Evolutionary conservation across 2,329 filamentous ascomycete species (phyloP).

Genomic region (Bipolaris cookei): DNA sequence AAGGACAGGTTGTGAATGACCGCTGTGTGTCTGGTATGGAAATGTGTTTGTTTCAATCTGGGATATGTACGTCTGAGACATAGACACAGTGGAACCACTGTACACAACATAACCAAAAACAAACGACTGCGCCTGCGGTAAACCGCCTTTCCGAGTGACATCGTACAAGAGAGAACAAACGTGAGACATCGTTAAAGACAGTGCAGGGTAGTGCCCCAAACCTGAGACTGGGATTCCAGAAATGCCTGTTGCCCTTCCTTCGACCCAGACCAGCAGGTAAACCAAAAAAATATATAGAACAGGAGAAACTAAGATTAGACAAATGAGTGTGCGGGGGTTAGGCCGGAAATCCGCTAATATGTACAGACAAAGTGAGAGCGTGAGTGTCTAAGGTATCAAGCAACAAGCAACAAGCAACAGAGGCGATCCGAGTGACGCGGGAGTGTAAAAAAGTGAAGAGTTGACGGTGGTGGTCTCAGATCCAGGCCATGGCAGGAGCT

Average conservation of each 20-base stretch:
- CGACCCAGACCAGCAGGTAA: conserved; percentile 18
- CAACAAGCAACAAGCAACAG: conserved; percentile 11
- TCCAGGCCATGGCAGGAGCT: conserved; percentile 45
- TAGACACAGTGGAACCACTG: conserved; percentile 16
- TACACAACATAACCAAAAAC: conserved; percentile 19
- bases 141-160: conserved; percentile 6
- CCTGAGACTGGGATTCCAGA: conserved; percentile 20
- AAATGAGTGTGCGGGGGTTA: conserved; percentile 21
- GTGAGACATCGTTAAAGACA: conserved; percentile 27
- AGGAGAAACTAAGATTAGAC: conserved; percentile 25
- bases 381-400: conserved; percentile 20
- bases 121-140: conserved; percentile 10
- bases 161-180: conserved; percentile 17
- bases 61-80: conserved; percentile 19
- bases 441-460: conserved; percentile 1
- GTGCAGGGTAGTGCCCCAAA: conserved; percentile 24
- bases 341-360: conserved; percentile 21
- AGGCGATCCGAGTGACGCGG: conserved; percentile 6
- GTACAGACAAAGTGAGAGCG: conserved; percentile 25
- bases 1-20: background rate
- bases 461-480: conserved; percentile 25
- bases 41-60: conserved; percentile 14
- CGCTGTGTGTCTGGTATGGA: background rate
- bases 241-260: conserved; percentile 24
- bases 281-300: conserved; percentile 16